Percentiles rank a stretch among this genome's conserved stretches.
Evolutionary conservation across 306 rosid genomes (phyloP).

Genomic region (Begonia masoniana): DNA sequence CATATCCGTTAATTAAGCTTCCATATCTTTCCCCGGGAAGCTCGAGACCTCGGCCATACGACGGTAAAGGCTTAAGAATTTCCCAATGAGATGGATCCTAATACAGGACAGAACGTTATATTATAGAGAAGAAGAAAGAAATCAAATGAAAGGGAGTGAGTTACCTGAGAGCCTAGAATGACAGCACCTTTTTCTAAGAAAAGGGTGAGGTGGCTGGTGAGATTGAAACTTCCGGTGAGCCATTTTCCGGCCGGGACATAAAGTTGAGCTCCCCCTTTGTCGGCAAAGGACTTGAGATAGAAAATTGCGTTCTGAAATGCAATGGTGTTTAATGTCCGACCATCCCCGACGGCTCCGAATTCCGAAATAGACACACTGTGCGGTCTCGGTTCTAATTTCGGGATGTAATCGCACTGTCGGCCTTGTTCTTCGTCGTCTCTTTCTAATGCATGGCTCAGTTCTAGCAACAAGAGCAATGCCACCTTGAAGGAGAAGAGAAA

Average conservation of each 20-base stretch:
- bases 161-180: conserved; percentile 93
- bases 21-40: conserved; percentile 71
- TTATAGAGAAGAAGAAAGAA: too few relatives aligned
- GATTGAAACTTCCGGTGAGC: conserved; percentile 93
- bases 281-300: conserved; percentile 93
- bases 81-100: conserved; percentile 82
- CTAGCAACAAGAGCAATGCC: conserved; percentile 66
- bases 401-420: conserved; percentile 40
- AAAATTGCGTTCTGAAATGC: conserved; percentile 94
- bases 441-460: conserved; percentile 46
- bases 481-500: conserved; percentile 28
- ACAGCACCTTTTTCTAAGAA: conserved; percentile 85
- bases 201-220: conserved; percentile 91
- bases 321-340: conserved; percentile 74
- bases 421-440: conserved; percentile 28
- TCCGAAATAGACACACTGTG: conserved; percentile 87
- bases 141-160: too few relatives aligned
- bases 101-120: not conserved
- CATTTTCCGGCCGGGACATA: conserved; percentile 89
- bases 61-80: conserved; percentile 72
- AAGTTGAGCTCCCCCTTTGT: conserved; percentile 97
- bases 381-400: conserved; percentile 57
- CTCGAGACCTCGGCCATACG: conserved; percentile 85
- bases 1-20: conserved; percentile 82
- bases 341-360: conserved; percentile 97